Evolutionary conservation across 768 basidiomycete genomes (phyloP), one percentile per base, ranked within the genome.

Genomic region (Russula vinacea): DNA sequence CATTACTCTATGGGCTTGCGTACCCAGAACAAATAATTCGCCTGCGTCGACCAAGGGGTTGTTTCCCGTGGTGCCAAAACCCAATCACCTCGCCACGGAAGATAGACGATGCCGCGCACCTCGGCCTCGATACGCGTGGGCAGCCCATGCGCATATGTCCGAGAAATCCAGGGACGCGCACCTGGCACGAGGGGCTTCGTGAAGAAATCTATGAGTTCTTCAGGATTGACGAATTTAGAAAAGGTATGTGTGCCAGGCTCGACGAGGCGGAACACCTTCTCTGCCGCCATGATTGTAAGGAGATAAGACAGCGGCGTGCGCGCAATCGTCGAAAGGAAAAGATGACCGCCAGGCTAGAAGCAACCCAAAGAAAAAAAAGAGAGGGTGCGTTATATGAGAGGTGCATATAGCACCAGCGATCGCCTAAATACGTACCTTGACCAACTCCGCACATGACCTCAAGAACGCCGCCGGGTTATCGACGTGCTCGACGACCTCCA

Each of bases 401-500:
- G n/a, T n/a, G n/a, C n/a, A n/a, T n/a, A n/a, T n/a, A n/a, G 44
- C 42, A 44, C 3, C 47, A 26, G 47, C 47, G 22, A 49, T 11
- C 13, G n/a, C 35, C n/a, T 17, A 10, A 53, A 7, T 17, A 44
- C 83, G 47, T 67, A 94, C 95, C 78, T 97, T 98, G 68, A 96
- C 84, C 35, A 98, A 82, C 62, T 88, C 81, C 0, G 90, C 90
- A 68, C 94, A 89, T 44, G 88, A 85, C 33, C 83, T 78, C 55
- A 99, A 80, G 74, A 99, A 99, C 8, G 81, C 80, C 7, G 84
- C 79, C 1, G 97, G 95, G 71, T 96, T 88, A 72, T 97, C 91
- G 56, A 99, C 97, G 71, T 99, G 97, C 76, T 99, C 97, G 35
- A 99, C 73, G 9, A 99, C 96, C 74, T 99, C 97, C 92, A 98